These are phyloP conservation scores for Penicillium bialowiezense DNA, from an alignment of 495 filamentous ascomycete genomes.

Conservation along the genomic window DNA sequence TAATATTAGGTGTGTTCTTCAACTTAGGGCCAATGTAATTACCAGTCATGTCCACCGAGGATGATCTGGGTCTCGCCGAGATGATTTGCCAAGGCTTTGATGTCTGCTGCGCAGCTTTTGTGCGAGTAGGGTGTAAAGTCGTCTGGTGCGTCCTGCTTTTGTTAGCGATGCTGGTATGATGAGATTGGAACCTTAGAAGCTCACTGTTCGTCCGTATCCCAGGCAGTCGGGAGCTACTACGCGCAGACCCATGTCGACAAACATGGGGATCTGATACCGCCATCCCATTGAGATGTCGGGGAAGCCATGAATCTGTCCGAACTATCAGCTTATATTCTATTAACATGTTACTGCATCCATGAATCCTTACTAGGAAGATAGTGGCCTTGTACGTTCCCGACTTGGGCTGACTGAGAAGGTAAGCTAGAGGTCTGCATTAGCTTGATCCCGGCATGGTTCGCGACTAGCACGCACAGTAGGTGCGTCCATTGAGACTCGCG, in stretches of 20 bases:
- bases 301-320: conserved; percentile 61
- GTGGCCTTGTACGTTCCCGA: conserved; percentile 54
- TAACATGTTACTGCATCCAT: no score
- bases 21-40: conserved; percentile 21
- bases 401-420: conserved; percentile 61
- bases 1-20: neutral
- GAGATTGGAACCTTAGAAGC: conserved; percentile 1
- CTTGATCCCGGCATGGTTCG: neutral
- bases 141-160: conserved; percentile 53
- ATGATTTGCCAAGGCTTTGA: conserved; percentile 60
- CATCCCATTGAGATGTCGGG: conserved; percentile 71
- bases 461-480: conserved; percentile 50
- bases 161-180: neutral
- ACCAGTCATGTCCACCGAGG: conserved; percentile 88
- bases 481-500: conserved; percentile 58
- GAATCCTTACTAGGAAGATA: conserved; percentile 56
- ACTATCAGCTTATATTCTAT: no score
- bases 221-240: conserved; percentile 79
- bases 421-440: conserved; percentile 29
- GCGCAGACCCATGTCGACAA: conserved; percentile 63
- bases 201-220: conserved; percentile 74
- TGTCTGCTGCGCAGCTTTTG: conserved; percentile 68
- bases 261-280: conserved; percentile 78
- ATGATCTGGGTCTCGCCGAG: conserved; percentile 60
- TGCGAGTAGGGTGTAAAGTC: conserved; percentile 58